A percentile compares a stretch with the other conserved stretches of the same genome.
These are phyloP conservation scores for Aristolochia fimbriata DNA, from an alignment of 164 flowering plant genomes.

Conservation along the genomic window DNA sequence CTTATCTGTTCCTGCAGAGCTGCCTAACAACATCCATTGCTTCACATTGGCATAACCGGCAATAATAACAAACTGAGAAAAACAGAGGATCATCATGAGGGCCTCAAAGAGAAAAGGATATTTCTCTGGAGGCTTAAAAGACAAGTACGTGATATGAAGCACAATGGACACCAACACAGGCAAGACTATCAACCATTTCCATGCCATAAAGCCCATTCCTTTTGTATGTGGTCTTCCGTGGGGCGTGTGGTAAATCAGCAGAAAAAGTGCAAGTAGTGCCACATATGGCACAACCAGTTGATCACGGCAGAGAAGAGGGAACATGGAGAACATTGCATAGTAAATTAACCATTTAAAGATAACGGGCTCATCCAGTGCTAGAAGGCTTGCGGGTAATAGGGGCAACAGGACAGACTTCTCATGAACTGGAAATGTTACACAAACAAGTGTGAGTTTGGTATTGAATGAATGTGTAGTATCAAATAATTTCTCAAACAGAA, in stretches of 20 bases:
- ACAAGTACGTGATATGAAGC: constrained; percentile 58
- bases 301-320: constrained; percentile 83
- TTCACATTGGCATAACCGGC: constrained; percentile 42
- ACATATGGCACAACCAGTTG: constrained; percentile 52
- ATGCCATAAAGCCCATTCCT: constrained; percentile 4
- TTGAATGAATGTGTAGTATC: no score
- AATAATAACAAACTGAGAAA: constrained; percentile 47
- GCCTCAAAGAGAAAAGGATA: constrained; percentile 90
- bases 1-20: constrained; percentile 7
- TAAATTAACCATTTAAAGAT: constrained; percentile 49
- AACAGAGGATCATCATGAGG: constrained; percentile 70
- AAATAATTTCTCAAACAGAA: background rate
- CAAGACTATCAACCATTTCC: constrained; percentile 13
- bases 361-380: constrained; percentile 65
- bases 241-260: constrained; percentile 39
- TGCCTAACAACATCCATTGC: constrained; percentile 40
- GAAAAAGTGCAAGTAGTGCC: constrained; percentile 43
- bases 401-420: constrained; percentile 94
- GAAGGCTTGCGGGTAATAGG: constrained; percentile 73
- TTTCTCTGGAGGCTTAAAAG: constrained; percentile 48
- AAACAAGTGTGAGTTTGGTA: background rate
- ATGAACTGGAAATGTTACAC: constrained; percentile 51
- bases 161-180: constrained; percentile 30
- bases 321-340: constrained; percentile 71
- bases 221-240: constrained; percentile 17